Evolutionary conservation across 306 rosid genomes (phyloP), one percentile per base, ranked within the genome.

Genomic region (Pyrus pyrifolia): DNA sequence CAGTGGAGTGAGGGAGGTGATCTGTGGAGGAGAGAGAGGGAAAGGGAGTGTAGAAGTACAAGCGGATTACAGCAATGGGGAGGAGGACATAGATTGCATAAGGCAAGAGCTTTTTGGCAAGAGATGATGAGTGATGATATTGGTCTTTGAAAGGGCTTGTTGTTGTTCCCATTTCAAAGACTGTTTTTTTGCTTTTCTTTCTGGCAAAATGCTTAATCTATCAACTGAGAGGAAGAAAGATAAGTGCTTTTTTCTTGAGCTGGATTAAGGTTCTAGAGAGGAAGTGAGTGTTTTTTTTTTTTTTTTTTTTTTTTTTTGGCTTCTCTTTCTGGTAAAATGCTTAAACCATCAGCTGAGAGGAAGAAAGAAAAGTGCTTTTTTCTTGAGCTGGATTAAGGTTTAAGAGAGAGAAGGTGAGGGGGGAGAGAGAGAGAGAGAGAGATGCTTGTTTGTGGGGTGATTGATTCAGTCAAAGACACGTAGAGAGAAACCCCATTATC

Each of bases 41-140:
- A 29, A 78, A 76, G 4, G 87, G 74, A 60, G 96, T 91, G 84
- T 85, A 84, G 8, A 87, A 84, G 77, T 79, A 93, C 2, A 93
- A 81, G 12, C 94, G 87, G 77, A 93, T 68, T 14, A 93, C 80
- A 71, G 86, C 91, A 22, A 93, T 2, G 46, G 97, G 97, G 69
- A 90, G 85, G 7, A 91, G 66, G 75, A 89, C 88, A 63, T 81
- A 93, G 62, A 93, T 73, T 45, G 83, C 40, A 83, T 87, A 91
- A 4, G 90, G 88, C 30, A 91, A 55, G 78, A 93, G 77, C 75
- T 78, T 93, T 72, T 75, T 90, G 21, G 84, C 44, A 58, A 84
- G 52, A 27, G 77, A 51, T 49, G 18, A 49, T 51, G 55, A 42
- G 60, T 27, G 59, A 27, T 22, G 70, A n/a, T 59, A 17, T 80